Evolutionary conservation across 768 basidiomycete genomes (phyloP).

Genomic region (Boletus rubroflammeus): DNA sequence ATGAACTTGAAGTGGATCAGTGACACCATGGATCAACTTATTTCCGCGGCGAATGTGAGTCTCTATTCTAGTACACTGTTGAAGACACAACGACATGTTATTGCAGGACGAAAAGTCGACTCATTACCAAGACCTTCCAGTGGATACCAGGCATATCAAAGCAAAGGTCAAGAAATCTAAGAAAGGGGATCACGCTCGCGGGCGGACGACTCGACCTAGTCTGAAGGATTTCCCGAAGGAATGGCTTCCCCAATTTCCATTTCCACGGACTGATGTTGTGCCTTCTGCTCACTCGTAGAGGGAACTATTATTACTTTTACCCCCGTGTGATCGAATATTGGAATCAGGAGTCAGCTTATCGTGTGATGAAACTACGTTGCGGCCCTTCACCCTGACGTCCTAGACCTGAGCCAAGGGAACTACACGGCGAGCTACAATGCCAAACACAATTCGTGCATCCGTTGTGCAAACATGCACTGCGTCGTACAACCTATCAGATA

Average conservation of each 20-base stretch:
- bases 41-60: slow-evolving; percentile 85
- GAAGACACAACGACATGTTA: slow-evolving; percentile 13
- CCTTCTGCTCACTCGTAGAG: slow-evolving; percentile 10
- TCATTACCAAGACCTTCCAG: slow-evolving; percentile 59
- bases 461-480: slow-evolving; percentile 52
- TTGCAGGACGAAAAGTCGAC: slow-evolving; percentile 34
- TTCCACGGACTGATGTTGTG: neutral
- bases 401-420: neutral
- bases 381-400: neutral
- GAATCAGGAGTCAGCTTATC: slow-evolving; percentile 3
- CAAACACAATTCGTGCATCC: slow-evolving; percentile 42
- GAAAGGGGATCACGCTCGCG: slow-evolving; percentile 63
- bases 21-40: slow-evolving; percentile 74
- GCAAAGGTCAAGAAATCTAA: slow-evolving; percentile 70
- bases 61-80: neutral
- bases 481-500: slow-evolving; percentile 42
- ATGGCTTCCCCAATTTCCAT: slow-evolving; percentile 58
- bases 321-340: neutral
- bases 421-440: slow-evolving; percentile 9
- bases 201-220: slow-evolving; percentile 56
- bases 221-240: slow-evolving; percentile 80
- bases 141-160: slow-evolving; percentile 79
- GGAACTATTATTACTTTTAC: slow-evolving; percentile 3
- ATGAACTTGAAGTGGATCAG: slow-evolving; percentile 96
- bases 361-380: neutral